Evolutionary conservation across 129 eudicot genomes (phyloP), one percentile per base, ranked within the genome.

Genomic region (Sambucus nigra): DNA sequence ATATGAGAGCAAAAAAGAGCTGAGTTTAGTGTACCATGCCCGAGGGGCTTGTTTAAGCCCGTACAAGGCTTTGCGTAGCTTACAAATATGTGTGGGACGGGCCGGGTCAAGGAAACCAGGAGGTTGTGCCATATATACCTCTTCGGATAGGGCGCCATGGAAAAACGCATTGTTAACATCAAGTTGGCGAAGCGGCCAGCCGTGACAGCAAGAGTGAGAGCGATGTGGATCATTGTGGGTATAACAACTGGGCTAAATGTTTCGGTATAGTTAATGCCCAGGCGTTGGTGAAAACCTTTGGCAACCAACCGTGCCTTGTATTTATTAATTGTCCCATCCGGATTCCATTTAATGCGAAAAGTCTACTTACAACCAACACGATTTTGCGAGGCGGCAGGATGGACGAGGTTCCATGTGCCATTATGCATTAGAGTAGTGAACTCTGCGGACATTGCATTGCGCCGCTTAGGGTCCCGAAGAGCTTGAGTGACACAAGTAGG

Each of bases 281-380:
- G 51, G 4, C 22, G 22, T 19, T 31, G 47, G 21, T 29, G 25
- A 31, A 55, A 55, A 1, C 47, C 47, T 16, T 31, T 32, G 9
- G 46, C 61, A 13, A 55, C 47, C 6, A 55, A 16, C 2, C 47
- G 1, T 3, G 61, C 61, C 20, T 55, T 55, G 26, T 31, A 55
- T 1, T 47, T 12, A 2, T 27, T 5, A 1, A 32, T 2, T 1
- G 27, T 2, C 1, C 61, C 61, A 55, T 55, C 47, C 1, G 47
- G 14, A 15, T 33, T 31, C 5, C 14, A 3, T 23, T 55, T 55
- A 13, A 0, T 21, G n/a, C 5, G 14, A 21, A 26, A 55, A n/a
- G 6, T 26, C 61, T 40, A 55, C 14, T 55, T 55, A 22, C 47
- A 55, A 14, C 50, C 52, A 2, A 40, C n/a, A 3, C 21, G 19